Evolutionary conservation across 2,329 filamentous ascomycete genomes (phyloP), one percentile per base, ranked within the genome.

Genomic region (Exophiala sp.): DNA sequence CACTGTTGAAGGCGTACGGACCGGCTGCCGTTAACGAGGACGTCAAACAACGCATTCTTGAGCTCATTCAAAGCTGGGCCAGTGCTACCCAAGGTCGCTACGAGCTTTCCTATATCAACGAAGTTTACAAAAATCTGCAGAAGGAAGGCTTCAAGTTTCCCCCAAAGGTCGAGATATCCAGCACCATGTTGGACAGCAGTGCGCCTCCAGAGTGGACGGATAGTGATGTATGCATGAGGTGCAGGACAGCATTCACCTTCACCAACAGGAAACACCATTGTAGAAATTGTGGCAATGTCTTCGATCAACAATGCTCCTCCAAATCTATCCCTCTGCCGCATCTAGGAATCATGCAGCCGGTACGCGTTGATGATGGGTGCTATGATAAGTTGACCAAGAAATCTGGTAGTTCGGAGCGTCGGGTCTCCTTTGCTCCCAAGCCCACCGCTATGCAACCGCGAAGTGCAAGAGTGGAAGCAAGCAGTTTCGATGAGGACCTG

Each of bases 241-340:
- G 93, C 68, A 83, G 93, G 60, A 96, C 91, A 10, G 72, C 88
- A 14, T 98, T 98, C 63, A 96, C 88, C 41, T 96, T 98, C 65
- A 98, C 91, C 48, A 98, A 98, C 68, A 84, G 93, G 63, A 98
- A 97, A 66, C 93, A 98, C 66, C 93, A 98, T 68, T 98, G 93
- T 64, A 83, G 93, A 58, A 98, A 98, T 68, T 98, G 93, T 64
- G 93, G 93, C 44, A 95, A 93, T 68, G 93, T 95, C 63, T 98
- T 98, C 66, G 94, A 95, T 65, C 88, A 91, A 58, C 84, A 93
- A 62, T 98, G 93, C 65, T 97, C 91, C 11, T 84, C 81, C 73
- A 97, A 97, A 72, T 82, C 79, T 18, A 78, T 95, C 34, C 85
- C 93, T 3, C 74, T 98, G 13, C 91, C 93, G 11, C 93, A 97